phyloP scores from a whole-genome alignment of 2,329 filamentous ascomycete species.

The Penicillium sp. region DNA sequence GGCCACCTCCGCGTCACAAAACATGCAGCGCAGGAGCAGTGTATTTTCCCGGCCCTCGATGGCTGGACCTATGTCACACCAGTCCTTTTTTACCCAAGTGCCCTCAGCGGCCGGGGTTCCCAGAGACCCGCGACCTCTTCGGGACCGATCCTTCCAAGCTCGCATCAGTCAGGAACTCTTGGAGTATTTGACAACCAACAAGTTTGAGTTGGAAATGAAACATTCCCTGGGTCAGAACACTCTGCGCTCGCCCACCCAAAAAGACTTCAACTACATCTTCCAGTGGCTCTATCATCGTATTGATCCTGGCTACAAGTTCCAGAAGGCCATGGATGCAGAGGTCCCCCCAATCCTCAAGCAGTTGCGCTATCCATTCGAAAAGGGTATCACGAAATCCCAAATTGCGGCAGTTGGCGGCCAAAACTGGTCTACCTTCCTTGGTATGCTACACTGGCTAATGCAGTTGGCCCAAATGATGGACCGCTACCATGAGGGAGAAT shows the following conservation, averaged over 20 bases:
- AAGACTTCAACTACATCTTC: slow-evolving; percentile 98
- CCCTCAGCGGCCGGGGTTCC: slow-evolving; percentile 81
- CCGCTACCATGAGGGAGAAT: slow-evolving; percentile 74
- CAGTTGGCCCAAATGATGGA: slow-evolving; percentile 94
- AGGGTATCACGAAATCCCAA: slow-evolving; percentile 94
- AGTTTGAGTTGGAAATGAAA: slow-evolving; percentile 98
- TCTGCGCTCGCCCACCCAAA: slow-evolving; percentile 92
- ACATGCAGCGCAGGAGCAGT: slow-evolving; percentile 73
- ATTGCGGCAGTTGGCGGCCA: slow-evolving; percentile 93
- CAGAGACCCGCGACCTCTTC: slow-evolving; percentile 82
- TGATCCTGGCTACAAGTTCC: slow-evolving; percentile 89
- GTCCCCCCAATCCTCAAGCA: slow-evolving; percentile 92
- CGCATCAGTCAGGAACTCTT: slow-evolving; percentile 86
- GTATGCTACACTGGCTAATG: slow-evolving; percentile 98
- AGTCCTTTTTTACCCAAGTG: slow-evolving; percentile 93
- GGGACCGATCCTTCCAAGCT: slow-evolving; percentile 77
- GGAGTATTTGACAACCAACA: slow-evolving; percentile 89
- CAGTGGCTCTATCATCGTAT: slow-evolving; percentile 97
- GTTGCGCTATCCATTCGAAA: slow-evolving; percentile 90
- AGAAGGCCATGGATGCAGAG: slow-evolving; percentile 93
- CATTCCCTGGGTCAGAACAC: slow-evolving; percentile 89
- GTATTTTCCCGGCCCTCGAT: slow-evolving; percentile 76
- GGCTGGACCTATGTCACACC: slow-evolving; percentile 70
- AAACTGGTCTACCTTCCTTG: slow-evolving; percentile 95
- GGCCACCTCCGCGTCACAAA: slow-evolving; percentile 59